Evolutionary conservation across 208 protist species (phyloP), one percentile per base, ranked within the genome.

Genomic region (Acanthamoeba triangularis): DNA sequence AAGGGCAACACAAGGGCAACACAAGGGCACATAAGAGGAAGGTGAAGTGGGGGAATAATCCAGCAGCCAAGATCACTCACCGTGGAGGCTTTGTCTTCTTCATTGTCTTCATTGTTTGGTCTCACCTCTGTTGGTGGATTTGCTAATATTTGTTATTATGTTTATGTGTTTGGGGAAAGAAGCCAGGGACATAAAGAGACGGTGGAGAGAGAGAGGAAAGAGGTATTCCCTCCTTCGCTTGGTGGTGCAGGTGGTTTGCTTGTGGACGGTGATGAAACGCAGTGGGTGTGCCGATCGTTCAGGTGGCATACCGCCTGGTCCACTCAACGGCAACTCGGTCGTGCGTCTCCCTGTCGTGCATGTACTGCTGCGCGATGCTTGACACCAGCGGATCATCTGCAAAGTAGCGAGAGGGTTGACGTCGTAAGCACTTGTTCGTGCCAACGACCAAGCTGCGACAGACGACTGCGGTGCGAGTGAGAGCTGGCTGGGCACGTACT

Each of bases 301-400:
- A 96, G 13, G 69, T 90, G 35, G 96, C 94, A 63, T 96, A 96
- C n/a, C 88, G 84, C n/a, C n/a, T 61, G 63, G 96, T 97, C 56
- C 56, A 94, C 47, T 94, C 90, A 3, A 67, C 90, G 65, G 90
- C 90, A 82, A 84, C 47, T 67, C 54, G 28, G 90, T 98, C 97
- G 93, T 98, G 96, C 44, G 14, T 69, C 33, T 84, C 91, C 37
- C 95, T 88, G 84, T 98, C 96, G 35, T 94, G 95, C 93, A 97
- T 93, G 93, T 98, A 98, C 76, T 98, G 87, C n/a, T 98, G 95
- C n/a, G 98, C 98, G 95, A 99, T 99, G 67, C 97, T 96, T 7
- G 95, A 93, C 44, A 98, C 97, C 1, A 99, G 96, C 52, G 98
- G 98, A 94, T 99, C 97, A 44, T 96, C 97, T 96, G 94, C 2